These are phyloP conservation scores for Paramecium primaurelia DNA, from an alignment of 73 alveolate species.

Conservation along the genomic window DNA sequence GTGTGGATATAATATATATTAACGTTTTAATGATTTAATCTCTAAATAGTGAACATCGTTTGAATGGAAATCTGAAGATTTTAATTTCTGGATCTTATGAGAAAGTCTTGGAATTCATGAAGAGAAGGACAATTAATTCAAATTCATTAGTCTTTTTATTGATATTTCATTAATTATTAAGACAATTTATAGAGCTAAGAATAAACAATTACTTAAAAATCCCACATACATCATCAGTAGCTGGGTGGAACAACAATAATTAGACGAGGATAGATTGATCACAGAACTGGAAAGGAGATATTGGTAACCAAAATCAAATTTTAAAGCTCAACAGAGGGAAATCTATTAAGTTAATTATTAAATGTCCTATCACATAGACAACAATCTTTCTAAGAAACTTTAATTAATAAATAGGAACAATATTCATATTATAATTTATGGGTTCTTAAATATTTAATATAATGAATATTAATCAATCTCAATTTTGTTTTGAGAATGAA, in stretches of 20 bases:
- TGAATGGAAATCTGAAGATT: neutral
- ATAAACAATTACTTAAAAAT: conserved; percentile 9
- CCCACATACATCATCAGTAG: neutral
- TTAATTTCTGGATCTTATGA: neutral
- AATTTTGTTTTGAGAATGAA: neutral
- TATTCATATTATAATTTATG: neutral
- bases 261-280: neutral
- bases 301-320: neutral
- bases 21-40: neutral
- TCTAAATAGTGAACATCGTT: neutral
- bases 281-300: neutral
- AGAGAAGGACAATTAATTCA: neutral
- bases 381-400: neutral
- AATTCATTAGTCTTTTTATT: neutral
- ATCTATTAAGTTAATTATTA: conserved; percentile 28
- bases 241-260: conserved; percentile 12
- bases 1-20: conserved; percentile 18
- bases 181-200: neutral
- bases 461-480: neutral
- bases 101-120: neutral
- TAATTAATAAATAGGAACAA: neutral
- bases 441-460: neutral
- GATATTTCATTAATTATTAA: neutral
- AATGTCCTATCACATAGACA: conserved; percentile 50
- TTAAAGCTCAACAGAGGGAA: neutral